Percentiles rank a stretch among this genome's conserved stretches.
These are phyloP conservation scores for Trifolium pratense DNA, from an alignment of 306 rosid species.

Conservation along the genomic window DNA sequence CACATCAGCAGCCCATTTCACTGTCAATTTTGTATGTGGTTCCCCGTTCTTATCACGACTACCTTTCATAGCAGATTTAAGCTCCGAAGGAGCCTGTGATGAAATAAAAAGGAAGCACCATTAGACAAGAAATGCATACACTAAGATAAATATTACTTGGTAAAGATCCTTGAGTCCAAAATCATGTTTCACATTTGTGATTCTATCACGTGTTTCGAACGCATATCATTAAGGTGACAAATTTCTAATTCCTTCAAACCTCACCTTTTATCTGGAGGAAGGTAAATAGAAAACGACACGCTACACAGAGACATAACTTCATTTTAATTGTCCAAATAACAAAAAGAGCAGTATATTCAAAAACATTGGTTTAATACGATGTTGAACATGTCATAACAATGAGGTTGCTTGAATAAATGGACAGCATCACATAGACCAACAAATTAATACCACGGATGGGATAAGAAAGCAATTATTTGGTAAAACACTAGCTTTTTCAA, in stretches of 20 bases:
- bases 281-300: background rate
- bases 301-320: background rate
- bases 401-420: background rate
- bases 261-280: too few relatives aligned
- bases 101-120: slow-evolving; percentile 14
- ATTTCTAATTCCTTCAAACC: too few relatives aligned
- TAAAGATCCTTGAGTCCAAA: background rate
- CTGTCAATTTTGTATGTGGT: slow-evolving; percentile 54
- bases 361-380: background rate
- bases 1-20: slow-evolving; percentile 94
- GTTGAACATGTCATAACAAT: background rate
- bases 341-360: background rate
- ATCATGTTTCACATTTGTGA: background rate
- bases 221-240: too few relatives aligned
- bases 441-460: background rate
- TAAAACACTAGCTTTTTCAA: background rate
- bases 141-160: background rate
- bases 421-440: background rate
- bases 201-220: background rate
- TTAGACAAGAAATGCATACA: slow-evolving; percentile 6
- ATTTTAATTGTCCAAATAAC: background rate
- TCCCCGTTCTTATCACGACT: slow-evolving; percentile 65
- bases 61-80: slow-evolving; percentile 87
- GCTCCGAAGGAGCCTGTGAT: slow-evolving; percentile 62
- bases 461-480: too few relatives aligned